Evolutionary conservation across 192 early-diverging fungal genomes (phyloP).

Genomic region (Thamnidium elegans): DNA sequence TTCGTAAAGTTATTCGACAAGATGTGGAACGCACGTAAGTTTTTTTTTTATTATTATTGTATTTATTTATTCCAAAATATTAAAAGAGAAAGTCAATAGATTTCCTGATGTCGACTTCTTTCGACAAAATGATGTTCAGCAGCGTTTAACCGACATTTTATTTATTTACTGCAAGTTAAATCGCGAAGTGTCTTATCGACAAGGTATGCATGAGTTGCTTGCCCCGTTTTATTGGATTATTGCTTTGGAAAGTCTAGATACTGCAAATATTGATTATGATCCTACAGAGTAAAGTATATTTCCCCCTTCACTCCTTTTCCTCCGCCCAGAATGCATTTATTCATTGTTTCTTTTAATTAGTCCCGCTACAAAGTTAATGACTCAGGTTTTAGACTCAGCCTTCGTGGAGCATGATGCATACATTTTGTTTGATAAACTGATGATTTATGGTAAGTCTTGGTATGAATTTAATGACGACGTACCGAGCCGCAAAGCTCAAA

Average conservation of each 20-base stretch:
- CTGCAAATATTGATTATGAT: conserved; percentile 7
- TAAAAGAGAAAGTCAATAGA: conserved; percentile 32
- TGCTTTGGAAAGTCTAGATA: conserved; percentile 61
- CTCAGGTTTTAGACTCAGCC: conserved; percentile 59
- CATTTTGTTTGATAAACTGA: conserved; percentile 76
- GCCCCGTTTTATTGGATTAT: conserved; percentile 82
- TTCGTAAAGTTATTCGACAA: conserved; percentile 78
- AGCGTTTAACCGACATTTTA: conserved; percentile 72
- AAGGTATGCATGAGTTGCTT: conserved; percentile 97
- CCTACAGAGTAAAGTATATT: conserved; percentile 28
- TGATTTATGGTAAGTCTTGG: conserved; percentile 79
- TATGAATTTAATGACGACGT: conserved; percentile 75
- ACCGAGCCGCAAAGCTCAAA: neutral
- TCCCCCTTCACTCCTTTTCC: neutral
- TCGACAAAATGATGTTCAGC: conserved; percentile 59
- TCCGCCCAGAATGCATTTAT: neutral
- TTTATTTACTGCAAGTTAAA: conserved; percentile 93
- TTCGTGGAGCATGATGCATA: conserved; percentile 88
- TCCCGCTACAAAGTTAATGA: conserved; percentile 40
- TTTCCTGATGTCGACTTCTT: conserved; percentile 91
- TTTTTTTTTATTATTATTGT: neutral
- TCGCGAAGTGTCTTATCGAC: conserved; percentile 85
- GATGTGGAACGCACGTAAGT: conserved; percentile 90
- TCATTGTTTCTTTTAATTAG: conserved; percentile 13
- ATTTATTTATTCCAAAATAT: neutral